Base-by-base conservation (phyloP, 441 rosid species). In the Populus hybrid region DNA sequence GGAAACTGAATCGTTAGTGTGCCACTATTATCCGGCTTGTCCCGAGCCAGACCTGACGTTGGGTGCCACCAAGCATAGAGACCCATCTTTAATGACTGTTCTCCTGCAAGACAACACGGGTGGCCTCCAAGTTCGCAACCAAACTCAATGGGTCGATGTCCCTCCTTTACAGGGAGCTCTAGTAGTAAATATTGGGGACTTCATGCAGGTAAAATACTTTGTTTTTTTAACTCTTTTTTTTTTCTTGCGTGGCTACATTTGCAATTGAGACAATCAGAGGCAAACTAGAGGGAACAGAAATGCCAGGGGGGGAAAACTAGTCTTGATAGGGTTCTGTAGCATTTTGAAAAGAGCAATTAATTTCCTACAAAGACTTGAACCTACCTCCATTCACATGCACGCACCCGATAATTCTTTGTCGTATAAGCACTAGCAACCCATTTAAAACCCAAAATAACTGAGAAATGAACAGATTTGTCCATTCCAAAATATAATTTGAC, bases 21-120 rank as follows among this genome's bases (percentile, higher is more conserved):
- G 91, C 78, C 91, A 89, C 71, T 90, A 85, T 68, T 89, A 87
- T 77, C 94, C 92, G 2, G 45, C 77, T 33, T 89, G 94, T 73
- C 92, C 92, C 0, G 83, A 90, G 84, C 91, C 91, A 20, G 84
- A 87, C 50, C 53, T 83, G 79, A 87, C 92, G 0, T 35, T 88
- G 4, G 92, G 91, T 10, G 66, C 91, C 18, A 82, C 86, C 33
- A 84, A 76, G 82, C 94, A 90, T 40, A 76, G 85, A 3, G 91
- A 90, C 77, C 87, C 87, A 20, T 83, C 86, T 28, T 88, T 89
- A 33, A 66, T 89, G 6, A 89, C 91, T 2, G 69, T 88, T 23
- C 83, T 90, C 36, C 83, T 89, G 33, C 94, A 90, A 76, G 91
- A 90, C 77, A 61, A 53, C n/a, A 72, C 73, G 2, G 85, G 89